Evolutionary conservation across 805 yeast species (phyloP).

Genomic region (Yarrowia porcina): DNA sequence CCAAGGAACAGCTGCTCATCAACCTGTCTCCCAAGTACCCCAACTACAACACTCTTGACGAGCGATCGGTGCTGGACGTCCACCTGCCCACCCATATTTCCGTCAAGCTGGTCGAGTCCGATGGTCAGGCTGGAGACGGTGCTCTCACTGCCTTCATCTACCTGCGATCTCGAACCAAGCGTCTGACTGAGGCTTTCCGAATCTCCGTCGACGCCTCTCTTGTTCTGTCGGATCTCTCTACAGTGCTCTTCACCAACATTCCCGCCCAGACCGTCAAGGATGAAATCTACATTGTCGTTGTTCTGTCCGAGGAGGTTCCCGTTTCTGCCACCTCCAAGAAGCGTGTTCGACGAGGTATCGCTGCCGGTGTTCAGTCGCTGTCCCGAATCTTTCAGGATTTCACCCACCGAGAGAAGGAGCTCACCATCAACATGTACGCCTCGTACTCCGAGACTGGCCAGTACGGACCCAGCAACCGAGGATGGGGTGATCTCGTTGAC

Average conservation of each 20-base stretch:
- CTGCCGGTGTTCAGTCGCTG: conserved; percentile 85
- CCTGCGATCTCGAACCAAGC: conserved; percentile 57
- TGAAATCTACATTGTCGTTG: conserved; percentile 71
- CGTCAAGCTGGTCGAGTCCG: conserved; percentile 71
- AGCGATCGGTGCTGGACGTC: conserved; percentile 26
- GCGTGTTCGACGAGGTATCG: conserved; percentile 67
- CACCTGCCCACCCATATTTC: conserved; percentile 53
- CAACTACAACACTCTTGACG: conserved; percentile 30
- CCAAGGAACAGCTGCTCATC: conserved; percentile 63
- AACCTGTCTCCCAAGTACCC: conserved; percentile 77
- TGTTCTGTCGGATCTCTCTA: conserved; percentile 65
- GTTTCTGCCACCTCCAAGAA: conserved; percentile 36
- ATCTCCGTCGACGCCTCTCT: conserved; percentile 59
- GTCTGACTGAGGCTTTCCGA: conserved; percentile 77
- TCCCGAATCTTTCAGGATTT: conserved; percentile 69
- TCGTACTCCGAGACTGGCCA: conserved; percentile 53
- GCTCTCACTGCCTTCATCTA: conserved; percentile 73
- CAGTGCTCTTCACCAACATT: conserved; percentile 74
- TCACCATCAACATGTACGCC: conserved; percentile 67
- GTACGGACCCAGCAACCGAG: conserved; percentile 51
- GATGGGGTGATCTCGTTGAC: conserved; percentile 87
- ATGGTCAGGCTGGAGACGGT: conserved; percentile 56
- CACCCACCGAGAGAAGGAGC: conserved; percentile 63
- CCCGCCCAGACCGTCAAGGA: conserved; percentile 59
- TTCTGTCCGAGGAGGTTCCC: conserved; percentile 66